Conservation (phyloP, 768 basidiomycete species). For the Termitomyces eurrhizus region DNA sequence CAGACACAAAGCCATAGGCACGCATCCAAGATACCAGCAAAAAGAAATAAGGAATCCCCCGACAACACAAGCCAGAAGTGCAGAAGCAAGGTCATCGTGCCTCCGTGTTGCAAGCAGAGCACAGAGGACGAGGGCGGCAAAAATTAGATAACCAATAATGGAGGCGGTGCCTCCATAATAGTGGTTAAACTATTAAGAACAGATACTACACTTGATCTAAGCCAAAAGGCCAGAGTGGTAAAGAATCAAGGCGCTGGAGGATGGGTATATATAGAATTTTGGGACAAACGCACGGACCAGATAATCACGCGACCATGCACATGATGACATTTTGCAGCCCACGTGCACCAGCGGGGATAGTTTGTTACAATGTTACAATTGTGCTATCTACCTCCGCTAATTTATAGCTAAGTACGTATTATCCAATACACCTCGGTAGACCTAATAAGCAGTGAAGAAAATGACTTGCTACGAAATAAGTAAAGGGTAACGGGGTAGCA, state of each 20-base stretch:
- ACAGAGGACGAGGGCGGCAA: constrained; percentile 45
- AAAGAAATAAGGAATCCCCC: constrained; percentile 38
- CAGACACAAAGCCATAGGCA: not conserved
- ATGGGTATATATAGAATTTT: not conserved
- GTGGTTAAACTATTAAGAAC: constrained; percentile 84
- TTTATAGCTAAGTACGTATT: too few relatives aligned
- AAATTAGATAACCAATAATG: constrained; percentile 56
- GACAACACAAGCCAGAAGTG: constrained; percentile 62
- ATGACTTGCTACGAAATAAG: too few relatives aligned
- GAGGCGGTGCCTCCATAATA: constrained; percentile 54
- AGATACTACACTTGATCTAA: constrained; percentile 98
- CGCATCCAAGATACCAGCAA: not conserved
- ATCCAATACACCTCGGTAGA: too few relatives aligned
- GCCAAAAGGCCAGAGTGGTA: constrained; percentile 93
- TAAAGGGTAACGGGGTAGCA: too few relatives aligned
- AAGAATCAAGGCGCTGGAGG: constrained; percentile 16
- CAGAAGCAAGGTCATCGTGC: constrained; percentile 54
- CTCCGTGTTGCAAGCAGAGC: constrained; percentile 59
- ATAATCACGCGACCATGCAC: too few relatives aligned
- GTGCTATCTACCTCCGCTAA: too few relatives aligned
- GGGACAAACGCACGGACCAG: not conserved
- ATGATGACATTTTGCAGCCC: too few relatives aligned
- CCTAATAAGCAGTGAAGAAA: too few relatives aligned
- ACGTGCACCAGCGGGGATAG: too few relatives aligned
- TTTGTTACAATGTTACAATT: too few relatives aligned